These are phyloP conservation scores for Pseudocercospora musae DNA, from an alignment of 2,329 filamentous ascomycete species.

Conservation along the genomic window DNA sequence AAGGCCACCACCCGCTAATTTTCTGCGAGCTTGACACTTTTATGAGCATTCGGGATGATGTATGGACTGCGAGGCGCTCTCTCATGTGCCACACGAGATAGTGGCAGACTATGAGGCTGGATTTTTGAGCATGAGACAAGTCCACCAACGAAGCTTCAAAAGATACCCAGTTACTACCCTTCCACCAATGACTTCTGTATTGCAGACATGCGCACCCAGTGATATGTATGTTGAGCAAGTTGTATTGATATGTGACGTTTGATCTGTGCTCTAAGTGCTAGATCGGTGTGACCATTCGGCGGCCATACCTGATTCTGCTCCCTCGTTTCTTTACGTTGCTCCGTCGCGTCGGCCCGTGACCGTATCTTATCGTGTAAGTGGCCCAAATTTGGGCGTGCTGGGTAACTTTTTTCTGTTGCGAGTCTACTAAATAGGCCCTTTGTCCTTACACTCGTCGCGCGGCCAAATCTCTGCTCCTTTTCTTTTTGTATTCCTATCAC, in stretches of 20 bases:
- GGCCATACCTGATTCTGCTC: neutral
- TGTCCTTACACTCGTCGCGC: neutral
- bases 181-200: neutral
- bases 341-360: neutral
- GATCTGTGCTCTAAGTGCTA: neutral
- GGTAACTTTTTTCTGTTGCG: neutral
- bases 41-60: neutral
- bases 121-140: conserved; percentile 14
- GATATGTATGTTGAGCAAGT: neutral
- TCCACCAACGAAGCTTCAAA: conserved; percentile 10
- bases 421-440: neutral
- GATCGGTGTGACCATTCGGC: neutral
- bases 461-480: conserved; percentile 6
- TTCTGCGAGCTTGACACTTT: neutral
- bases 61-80: neutral
- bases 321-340: too few relatives aligned
- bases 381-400: neutral
- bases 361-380: neutral
- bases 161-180: conserved; percentile 4
- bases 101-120: neutral
- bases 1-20: conserved; percentile 79
- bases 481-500: neutral
- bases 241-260: neutral
- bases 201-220: neutral
- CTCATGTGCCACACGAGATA: neutral